Percentiles rank a stretch among this genome's conserved stretches.
These are phyloP conservation scores for Butyriboletus appendiculatus DNA, from an alignment of 1,284 basidiomycete species.

Conservation along the genomic window DNA sequence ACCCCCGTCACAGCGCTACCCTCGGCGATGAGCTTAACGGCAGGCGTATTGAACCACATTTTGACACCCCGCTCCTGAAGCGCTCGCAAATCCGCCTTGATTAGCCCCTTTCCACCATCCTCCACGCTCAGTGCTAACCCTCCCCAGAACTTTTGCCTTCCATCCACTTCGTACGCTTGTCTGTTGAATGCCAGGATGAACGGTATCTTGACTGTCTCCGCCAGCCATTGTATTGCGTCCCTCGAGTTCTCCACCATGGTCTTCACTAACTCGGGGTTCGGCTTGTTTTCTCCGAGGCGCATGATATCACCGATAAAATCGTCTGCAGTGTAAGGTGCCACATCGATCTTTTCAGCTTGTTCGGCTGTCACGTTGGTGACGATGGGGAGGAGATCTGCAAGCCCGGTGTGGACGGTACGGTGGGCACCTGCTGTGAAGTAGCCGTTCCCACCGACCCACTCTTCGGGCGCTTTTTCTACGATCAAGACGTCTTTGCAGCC, in stretches of 20 bases:
- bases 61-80: constrained; percentile 51
- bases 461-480: constrained; percentile 62
- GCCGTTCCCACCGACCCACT: constrained; percentile 69
- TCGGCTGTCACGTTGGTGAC: constrained; percentile 49
- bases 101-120: constrained; percentile 69
- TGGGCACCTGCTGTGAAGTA: constrained; percentile 71
- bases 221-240: constrained; percentile 57
- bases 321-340: constrained; percentile 56
- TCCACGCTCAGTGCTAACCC: constrained; percentile 60
- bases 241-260: constrained; percentile 58
- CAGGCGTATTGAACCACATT: constrained; percentile 56
- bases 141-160: constrained; percentile 68
- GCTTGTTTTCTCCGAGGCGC: constrained; percentile 52
- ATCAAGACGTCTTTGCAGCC: constrained; percentile 62
- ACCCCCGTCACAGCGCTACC: constrained; percentile 47
- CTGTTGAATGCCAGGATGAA: constrained; percentile 64
- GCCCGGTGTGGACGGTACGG: constrained; percentile 59
- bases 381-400: constrained; percentile 56
- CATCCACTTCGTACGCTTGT: constrained; percentile 65
- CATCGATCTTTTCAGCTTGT: constrained; percentile 49
- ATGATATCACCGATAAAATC: constrained; percentile 60
- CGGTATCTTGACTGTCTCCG: constrained; percentile 47
- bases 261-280: constrained; percentile 50
- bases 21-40: constrained; percentile 43
- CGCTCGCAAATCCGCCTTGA: constrained; percentile 53